Evolutionary conservation across 2,329 filamentous ascomycete species (phyloP), one percentile per base, ranked within the genome.

Genomic region (Sporothrix dimorphospora): DNA sequence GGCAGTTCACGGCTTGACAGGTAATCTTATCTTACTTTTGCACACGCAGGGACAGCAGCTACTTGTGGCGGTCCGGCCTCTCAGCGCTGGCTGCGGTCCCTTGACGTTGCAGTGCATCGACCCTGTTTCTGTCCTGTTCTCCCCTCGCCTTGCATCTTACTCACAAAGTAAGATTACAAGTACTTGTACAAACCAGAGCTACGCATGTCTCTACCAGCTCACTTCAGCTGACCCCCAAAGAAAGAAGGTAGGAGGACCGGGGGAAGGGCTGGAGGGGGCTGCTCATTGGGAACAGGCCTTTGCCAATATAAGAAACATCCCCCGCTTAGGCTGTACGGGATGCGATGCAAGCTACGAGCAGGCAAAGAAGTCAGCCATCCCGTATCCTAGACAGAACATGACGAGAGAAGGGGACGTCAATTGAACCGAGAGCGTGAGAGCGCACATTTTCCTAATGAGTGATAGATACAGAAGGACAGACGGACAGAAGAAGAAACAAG

Each of bases 281-380:
- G 27, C 14, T 34, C 27, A 2, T 19, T 34, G 14, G 27, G 27
- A 61, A 21, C 7, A 12, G 27, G 19, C 55, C 55, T 40, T 59
- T 57, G 14, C 30, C 55, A 11, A 61, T 40, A 61, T 21, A 61
- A 40, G 55, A 61, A 61, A 61, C 16, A 63, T 45, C n/a, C n/a
- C 59, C 59, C 38, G 38, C 34, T n/a, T 63, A 8, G 59, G 59
- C 38, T 63, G 38, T 11, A 63, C 27, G 38, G n/a, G 12, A 42
- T 21, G 1, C 12, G 38, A 3, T 45, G 11, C 24, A 14, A 45
- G 40, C n/a, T 8, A 42, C 4, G 19, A 27, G 24, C 9, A 27
- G 38, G n/a, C 12, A n/a, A 63, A 3, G 21, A 53, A 7, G 21
- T 9, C n/a, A 21, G 9, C 0, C 27, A 53, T 27, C 21, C 21